Conservation (phyloP, 352 stramenopile genomes). For the Pythium phragmitis region DNA sequence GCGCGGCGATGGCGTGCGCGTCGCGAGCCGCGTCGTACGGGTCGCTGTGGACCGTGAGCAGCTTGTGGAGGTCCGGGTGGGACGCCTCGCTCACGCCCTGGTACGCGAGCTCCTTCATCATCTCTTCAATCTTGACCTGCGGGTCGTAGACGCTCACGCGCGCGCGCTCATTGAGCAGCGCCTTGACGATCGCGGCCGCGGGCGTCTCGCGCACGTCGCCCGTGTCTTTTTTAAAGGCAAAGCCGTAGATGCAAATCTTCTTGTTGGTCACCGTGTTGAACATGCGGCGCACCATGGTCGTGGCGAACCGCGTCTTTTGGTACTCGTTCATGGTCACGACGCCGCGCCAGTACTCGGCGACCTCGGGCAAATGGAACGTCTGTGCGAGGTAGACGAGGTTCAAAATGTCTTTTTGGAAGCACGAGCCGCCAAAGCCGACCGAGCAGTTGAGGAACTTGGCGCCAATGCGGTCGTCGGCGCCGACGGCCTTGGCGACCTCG, state of each 20-base stretch:
- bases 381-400: constrained; percentile 99
- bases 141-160: constrained; percentile 98
- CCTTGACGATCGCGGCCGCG: constrained; percentile 96
- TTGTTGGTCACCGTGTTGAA: constrained; percentile 99
- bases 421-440: constrained; percentile 98
- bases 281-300: constrained; percentile 97
- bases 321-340: constrained; percentile 99
- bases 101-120: constrained; percentile 78
- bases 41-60: constrained; percentile 72
- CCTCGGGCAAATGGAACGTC: constrained; percentile 96
- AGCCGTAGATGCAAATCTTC: constrained; percentile 99
- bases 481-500: constrained; percentile 97
- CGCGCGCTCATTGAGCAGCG: constrained; percentile 95
- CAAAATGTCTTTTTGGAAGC: constrained; percentile 99
- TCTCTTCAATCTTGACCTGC: constrained; percentile 96
- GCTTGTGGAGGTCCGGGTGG: constrained; percentile 87
- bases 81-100: constrained; percentile 90
- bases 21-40: constrained; percentile 92
- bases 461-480: constrained; percentile 98
- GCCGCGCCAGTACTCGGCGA: constrained; percentile 98
- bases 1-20: constrained; percentile 91
- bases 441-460: constrained; percentile 97
- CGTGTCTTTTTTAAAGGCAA: constrained; percentile 99
- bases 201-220: constrained; percentile 98
- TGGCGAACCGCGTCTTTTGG: constrained; percentile 99